Percentiles rank a stretch among this genome's conserved stretches.
These are phyloP conservation scores for Solanum raphanifolium DNA, from an alignment of 257 asterid genomes.

Conservation along the genomic window DNA sequence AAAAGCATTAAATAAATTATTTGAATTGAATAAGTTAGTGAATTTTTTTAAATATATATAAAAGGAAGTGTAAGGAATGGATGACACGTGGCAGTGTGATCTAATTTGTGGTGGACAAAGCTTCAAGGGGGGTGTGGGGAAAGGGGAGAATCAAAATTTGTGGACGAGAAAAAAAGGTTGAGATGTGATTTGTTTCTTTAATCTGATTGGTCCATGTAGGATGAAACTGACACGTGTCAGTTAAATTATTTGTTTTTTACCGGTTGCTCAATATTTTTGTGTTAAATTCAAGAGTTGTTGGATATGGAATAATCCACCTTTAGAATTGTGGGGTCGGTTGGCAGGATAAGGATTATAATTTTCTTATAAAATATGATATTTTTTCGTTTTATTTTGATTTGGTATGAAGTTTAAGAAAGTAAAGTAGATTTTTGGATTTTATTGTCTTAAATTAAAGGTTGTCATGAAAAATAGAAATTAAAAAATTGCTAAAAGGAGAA, in stretches of 20 bases:
- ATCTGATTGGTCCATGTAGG: not conserved
- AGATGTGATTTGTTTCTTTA: not conserved
- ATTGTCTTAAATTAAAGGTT: too few species aligned
- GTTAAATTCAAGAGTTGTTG: not conserved
- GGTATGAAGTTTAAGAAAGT: too few species aligned
- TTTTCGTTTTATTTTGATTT: too few species aligned
- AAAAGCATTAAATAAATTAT: not conserved
- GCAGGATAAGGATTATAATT: not conserved
- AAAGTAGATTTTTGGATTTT: too few species aligned
- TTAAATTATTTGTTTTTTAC: not conserved
- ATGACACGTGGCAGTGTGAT: not conserved
- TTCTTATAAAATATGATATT: too few species aligned
- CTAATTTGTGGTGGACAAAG: not conserved
- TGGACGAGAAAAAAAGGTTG: not conserved
- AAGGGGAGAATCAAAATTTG: not conserved
- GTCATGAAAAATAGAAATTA: not conserved
- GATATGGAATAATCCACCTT: not conserved
- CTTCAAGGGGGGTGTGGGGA: not conserved
- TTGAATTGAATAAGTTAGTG: not conserved
- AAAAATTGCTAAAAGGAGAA: not conserved
- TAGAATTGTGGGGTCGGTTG: not conserved
- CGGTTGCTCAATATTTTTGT: not conserved
- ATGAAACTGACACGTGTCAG: not conserved
- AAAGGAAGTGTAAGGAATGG: not conserved
- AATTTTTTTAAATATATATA: not conserved